Percentiles rank a stretch among this genome's conserved stretches.
phyloP scores from a whole-genome alignment of 306 rosid genomes.

The Rosa persica region DNA sequence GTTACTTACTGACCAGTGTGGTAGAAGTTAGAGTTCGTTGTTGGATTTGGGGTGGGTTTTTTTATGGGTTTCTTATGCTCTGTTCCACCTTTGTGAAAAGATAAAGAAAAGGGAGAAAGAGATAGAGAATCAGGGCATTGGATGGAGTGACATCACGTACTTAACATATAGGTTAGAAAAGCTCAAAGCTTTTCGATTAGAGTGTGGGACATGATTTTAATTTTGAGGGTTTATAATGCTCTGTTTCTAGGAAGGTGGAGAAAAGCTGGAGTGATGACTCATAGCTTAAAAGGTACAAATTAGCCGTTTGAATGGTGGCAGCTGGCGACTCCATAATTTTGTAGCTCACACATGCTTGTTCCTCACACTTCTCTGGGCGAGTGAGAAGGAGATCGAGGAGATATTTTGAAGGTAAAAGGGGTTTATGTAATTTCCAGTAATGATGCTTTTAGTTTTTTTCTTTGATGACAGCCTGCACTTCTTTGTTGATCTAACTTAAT shows the following conservation, averaged over 20 bases:
- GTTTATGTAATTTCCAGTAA: background rate
- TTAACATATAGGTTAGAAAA: background rate
- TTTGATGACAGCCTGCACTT: background rate
- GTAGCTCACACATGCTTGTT: background rate
- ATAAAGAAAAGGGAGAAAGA: background rate
- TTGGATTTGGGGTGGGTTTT: background rate
- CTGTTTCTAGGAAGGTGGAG: slow-evolving; percentile 25
- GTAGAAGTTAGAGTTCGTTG: background rate
- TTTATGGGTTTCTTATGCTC: background rate
- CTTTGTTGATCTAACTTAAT: background rate
- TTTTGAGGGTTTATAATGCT: background rate
- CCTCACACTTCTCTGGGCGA: background rate
- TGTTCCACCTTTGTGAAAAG: slow-evolving; percentile 4
- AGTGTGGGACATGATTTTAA: background rate
- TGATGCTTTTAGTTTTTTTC: background rate
- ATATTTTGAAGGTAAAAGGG: background rate
- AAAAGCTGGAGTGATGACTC: background rate
- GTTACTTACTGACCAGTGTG: background rate
- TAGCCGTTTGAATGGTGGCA: slow-evolving; percentile 32
- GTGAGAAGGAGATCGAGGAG: background rate
- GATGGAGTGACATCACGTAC: background rate
- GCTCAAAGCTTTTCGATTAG: background rate
- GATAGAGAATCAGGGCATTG: background rate
- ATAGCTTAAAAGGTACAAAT: background rate
- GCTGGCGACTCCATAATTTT: background rate